phyloP scores from a whole-genome alignment of 495 filamentous ascomycete species.

The Endocarpon pusillum region DNA sequence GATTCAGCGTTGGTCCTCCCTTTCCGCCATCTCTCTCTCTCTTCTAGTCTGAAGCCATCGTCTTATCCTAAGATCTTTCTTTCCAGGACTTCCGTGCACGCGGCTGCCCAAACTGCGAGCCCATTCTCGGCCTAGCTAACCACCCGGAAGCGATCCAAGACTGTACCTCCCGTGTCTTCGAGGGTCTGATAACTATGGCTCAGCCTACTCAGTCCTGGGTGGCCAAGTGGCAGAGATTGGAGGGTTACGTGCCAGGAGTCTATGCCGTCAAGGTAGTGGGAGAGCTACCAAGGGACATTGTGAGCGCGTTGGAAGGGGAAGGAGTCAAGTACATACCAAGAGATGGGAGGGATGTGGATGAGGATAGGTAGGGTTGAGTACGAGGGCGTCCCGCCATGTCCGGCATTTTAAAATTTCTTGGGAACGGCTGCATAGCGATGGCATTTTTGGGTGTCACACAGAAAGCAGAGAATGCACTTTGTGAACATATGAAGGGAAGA shows the following conservation, averaged over 20 bases:
- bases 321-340: constrained; percentile 52
- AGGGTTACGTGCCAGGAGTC: constrained; percentile 67
- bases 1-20: constrained; percentile 39
- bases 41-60: constrained; percentile 3
- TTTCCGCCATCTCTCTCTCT: constrained; percentile 2
- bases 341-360: constrained; percentile 34
- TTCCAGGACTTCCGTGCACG: constrained; percentile 57
- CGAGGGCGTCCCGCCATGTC: too few species aligned
- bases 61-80: neutral
- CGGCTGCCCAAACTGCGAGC: constrained; percentile 94
- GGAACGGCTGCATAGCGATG: too few species aligned
- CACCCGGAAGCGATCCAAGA: constrained; percentile 66
- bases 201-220: constrained; percentile 74
- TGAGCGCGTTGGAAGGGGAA: constrained; percentile 47
- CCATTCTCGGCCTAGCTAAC: constrained; percentile 64
- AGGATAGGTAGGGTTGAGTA: too few species aligned
- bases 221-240: constrained; percentile 82
- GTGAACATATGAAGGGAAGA: too few species aligned
- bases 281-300: constrained; percentile 47
- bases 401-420: too few species aligned
- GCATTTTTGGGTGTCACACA: too few species aligned
- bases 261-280: constrained; percentile 92
- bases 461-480: too few species aligned
- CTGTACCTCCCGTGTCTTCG: constrained; percentile 89
- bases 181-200: constrained; percentile 69